These are phyloP conservation scores for Zymoseptoria pseudotritici DNA, from an alignment of 2,329 filamentous ascomycete genomes.

Conservation along the genomic window DNA sequence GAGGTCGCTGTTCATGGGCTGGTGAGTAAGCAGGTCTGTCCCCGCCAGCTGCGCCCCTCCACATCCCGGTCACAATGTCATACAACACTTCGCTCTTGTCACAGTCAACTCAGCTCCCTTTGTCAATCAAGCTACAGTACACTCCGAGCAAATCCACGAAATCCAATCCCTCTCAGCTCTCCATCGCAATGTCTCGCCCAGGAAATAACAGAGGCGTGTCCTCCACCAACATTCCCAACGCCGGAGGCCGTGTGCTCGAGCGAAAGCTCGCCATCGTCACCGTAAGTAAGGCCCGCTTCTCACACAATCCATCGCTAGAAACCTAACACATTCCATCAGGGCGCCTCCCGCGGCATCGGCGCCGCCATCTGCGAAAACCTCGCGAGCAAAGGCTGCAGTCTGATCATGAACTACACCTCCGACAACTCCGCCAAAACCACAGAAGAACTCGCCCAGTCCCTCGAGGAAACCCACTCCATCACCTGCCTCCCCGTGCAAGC, in stretches of 20 bases:
- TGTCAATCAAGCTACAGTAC: too few relatives aligned
- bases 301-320: too few relatives aligned
- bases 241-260: conserved; percentile 39
- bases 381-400: conserved; percentile 61
- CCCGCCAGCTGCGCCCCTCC: too few relatives aligned
- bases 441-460: conserved; percentile 46
- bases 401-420: conserved; percentile 67
- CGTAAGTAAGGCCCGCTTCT: too few relatives aligned
- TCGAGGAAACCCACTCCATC: conserved; percentile 52
- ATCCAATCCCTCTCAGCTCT: too few relatives aligned
- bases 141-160: too few relatives aligned
- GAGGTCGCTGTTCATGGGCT: too few relatives aligned
- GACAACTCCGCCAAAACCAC: conserved; percentile 49
- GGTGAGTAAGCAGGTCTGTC: too few relatives aligned
- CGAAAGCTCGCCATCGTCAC: conserved; percentile 75
- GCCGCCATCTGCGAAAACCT: conserved; percentile 60
- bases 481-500: conserved; percentile 59
- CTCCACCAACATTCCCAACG: conserved; percentile 10
- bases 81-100: too few relatives aligned
- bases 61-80: too few relatives aligned
- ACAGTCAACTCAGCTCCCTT: too few relatives aligned
- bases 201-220: conserved; percentile 9
- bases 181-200: conserved; percentile 13
- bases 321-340: conserved; percentile 29
- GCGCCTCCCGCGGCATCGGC: conserved; percentile 73